Evolutionary conservation across 768 basidiomycete species (phyloP).

Genomic region (Psilocybe tampanensis): DNA sequence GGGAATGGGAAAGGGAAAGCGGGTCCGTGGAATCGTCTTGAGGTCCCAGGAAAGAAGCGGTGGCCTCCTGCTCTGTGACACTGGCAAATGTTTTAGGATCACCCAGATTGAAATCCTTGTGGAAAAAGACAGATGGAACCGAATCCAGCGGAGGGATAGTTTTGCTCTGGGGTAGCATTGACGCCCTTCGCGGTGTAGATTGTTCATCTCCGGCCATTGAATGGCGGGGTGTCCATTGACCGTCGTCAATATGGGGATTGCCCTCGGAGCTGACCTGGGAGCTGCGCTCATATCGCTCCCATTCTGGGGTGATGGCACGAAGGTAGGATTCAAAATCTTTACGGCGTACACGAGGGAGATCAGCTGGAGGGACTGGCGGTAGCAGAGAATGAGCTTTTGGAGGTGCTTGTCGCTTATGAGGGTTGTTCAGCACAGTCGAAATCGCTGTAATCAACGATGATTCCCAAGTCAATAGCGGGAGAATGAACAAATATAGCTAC

Average conservation of each 20-base stretch:
- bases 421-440: constrained; percentile 91
- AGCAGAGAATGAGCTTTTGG: constrained; percentile 86
- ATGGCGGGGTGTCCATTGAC: constrained; percentile 25
- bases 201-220: constrained; percentile 22
- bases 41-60: constrained; percentile 23
- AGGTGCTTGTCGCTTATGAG: constrained; percentile 80
- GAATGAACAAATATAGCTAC: constrained; percentile 40
- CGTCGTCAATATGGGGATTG: constrained; percentile 40
- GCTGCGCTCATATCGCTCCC: constrained; percentile 69
- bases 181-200: constrained; percentile 23
- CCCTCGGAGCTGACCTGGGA: constrained; percentile 38
- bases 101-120: constrained; percentile 74
- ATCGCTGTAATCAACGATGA: constrained; percentile 59
- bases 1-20: constrained; percentile 61
- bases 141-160: constrained; percentile 69
- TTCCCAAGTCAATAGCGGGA: neutral
- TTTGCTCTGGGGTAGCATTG: constrained; percentile 31
- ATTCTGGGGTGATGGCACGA: constrained; percentile 69
- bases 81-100: constrained; percentile 76
- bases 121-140: constrained; percentile 85
- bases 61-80: constrained; percentile 64
- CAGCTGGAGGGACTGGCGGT: constrained; percentile 69
- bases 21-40: constrained; percentile 49
- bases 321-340: constrained; percentile 89
- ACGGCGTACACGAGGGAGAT: constrained; percentile 77